These are phyloP conservation scores for Neospermospora avenae DNA, from an alignment of 2,329 filamentous ascomycete species.

Conservation along the genomic window DNA sequence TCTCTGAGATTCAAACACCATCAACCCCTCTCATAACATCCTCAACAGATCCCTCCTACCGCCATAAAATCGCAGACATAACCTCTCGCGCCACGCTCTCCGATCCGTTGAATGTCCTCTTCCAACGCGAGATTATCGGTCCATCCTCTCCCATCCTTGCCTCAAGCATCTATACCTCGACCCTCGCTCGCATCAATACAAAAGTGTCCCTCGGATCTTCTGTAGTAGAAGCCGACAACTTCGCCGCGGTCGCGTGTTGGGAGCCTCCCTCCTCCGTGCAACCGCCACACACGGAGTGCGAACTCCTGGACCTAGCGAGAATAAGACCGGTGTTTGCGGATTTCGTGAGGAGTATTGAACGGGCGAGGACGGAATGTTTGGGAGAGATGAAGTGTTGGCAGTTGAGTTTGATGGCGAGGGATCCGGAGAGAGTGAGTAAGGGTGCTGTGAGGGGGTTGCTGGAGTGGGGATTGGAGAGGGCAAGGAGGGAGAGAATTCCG, in stretches of 20 bases:
- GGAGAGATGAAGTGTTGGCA: slow-evolving; percentile 6
- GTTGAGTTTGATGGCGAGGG: slow-evolving; percentile 11
- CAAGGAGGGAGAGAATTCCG: background rate
- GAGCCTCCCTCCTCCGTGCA: slow-evolving; percentile 4
- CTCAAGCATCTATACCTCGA: background rate
- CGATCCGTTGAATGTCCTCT: slow-evolving; percentile 5
- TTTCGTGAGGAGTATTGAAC: slow-evolving; percentile 5
- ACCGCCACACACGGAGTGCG: background rate
- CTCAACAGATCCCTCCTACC: slow-evolving; percentile 4
- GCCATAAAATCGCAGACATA: slow-evolving; percentile 7
- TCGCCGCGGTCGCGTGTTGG: slow-evolving; percentile 10
- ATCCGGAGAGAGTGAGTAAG: slow-evolving; percentile 5
- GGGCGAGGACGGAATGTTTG: background rate
- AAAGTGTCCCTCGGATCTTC: slow-evolving; percentile 8
- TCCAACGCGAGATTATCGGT: background rate
- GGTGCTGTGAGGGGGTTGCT: slow-evolving; percentile 6
- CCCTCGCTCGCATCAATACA: slow-evolving; percentile 2
- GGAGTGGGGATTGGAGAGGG: background rate
- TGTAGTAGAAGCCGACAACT: slow-evolving; percentile 9
- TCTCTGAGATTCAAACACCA: background rate
- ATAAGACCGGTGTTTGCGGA: slow-evolving; percentile 3
- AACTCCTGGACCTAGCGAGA: slow-evolving; percentile 2
- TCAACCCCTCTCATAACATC: background rate
- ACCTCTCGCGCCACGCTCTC: slow-evolving; percentile 5
- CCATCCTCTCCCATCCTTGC: background rate